These are phyloP conservation scores for Penicillium sp. DNA, from an alignment of 2,329 filamentous ascomycete genomes.

Conservation along the genomic window DNA sequence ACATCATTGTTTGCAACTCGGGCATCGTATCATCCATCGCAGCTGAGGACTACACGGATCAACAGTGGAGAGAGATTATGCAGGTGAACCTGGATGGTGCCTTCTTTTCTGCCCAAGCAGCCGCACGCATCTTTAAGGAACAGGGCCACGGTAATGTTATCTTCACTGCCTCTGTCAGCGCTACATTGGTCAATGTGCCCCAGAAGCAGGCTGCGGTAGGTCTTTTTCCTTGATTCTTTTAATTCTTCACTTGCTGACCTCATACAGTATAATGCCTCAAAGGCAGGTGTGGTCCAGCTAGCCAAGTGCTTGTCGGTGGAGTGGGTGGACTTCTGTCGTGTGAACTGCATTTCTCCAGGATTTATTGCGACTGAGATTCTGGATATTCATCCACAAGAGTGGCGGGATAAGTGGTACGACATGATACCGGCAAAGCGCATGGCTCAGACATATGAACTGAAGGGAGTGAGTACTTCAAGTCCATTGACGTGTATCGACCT, in stretches of 20 bases:
- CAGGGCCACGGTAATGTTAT: constrained; percentile 40
- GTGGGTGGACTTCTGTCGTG: constrained; percentile 42
- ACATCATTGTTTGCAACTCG: constrained; percentile 51
- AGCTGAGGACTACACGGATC: constrained; percentile 40
- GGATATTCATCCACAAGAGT: constrained; percentile 35
- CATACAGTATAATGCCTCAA: constrained; percentile 38
- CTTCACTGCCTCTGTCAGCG: constrained; percentile 41
- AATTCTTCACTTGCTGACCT: too few relatives aligned
- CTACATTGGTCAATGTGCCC: constrained; percentile 41
- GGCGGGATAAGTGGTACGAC: constrained; percentile 39
- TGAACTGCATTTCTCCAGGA: constrained; percentile 44
- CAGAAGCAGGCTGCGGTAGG: constrained; percentile 39
- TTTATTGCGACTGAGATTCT: constrained; percentile 45
- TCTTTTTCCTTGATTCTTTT: not conserved
- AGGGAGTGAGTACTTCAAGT: constrained; percentile 29
- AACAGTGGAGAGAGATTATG: constrained; percentile 44
- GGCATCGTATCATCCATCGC: constrained; percentile 40
- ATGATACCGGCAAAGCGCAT: constrained; percentile 43
- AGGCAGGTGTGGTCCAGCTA: constrained; percentile 33
- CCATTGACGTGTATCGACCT: not conserved
- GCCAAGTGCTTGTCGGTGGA: constrained; percentile 42
- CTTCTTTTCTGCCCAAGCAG: constrained; percentile 42
- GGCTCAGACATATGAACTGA: constrained; percentile 41
- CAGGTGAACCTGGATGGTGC: constrained; percentile 42
- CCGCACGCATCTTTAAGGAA: constrained; percentile 37